Conservation (phyloP, 2,329 filamentous ascomycete species). For the Daldinia sp. region DNA sequence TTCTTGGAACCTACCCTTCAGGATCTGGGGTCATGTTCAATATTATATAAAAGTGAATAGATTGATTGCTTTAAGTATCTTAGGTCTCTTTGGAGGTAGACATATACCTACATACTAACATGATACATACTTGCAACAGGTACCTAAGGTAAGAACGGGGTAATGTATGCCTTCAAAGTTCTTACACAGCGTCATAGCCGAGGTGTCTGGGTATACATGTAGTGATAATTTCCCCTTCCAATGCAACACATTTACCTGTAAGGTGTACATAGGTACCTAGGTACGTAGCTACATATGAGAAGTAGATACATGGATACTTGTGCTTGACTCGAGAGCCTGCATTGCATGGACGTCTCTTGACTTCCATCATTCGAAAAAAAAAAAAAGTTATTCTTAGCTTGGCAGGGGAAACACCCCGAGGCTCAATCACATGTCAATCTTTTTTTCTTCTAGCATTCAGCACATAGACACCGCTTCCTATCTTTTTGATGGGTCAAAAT, state of each 20-base stretch:
- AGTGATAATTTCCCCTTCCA: conserved; percentile 13
- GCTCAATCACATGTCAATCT: conserved; percentile 46
- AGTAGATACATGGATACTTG: conserved; percentile 3
- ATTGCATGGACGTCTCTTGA: conserved; percentile 36
- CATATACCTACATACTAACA: too few relatives aligned
- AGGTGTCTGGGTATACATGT: conserved; percentile 3
- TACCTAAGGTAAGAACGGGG: neutral
- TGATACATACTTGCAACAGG: too few relatives aligned
- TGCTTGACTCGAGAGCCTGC: conserved; percentile 33
- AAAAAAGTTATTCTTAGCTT: conserved; percentile 32
- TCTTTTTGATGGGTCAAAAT: conserved; percentile 7
- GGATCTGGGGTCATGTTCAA: neutral
- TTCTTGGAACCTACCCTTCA: neutral
- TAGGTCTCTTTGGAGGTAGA: too few relatives aligned
- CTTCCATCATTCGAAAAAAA: conserved; percentile 18
- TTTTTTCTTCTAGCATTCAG: conserved; percentile 11
- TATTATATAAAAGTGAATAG: neutral
- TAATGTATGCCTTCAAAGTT: conserved; percentile 1
- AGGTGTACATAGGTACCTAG: neutral
- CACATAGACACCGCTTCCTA: conserved; percentile 18
- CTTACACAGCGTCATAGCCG: conserved; percentile 8
- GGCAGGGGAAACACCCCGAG: conserved; percentile 41
- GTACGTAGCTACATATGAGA: neutral
- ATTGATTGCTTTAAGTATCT: neutral
- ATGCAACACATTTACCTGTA: neutral